Conservation (phyloP, 108 stramenopile genomes). For the Cylindrotheca closterium region DNA sequence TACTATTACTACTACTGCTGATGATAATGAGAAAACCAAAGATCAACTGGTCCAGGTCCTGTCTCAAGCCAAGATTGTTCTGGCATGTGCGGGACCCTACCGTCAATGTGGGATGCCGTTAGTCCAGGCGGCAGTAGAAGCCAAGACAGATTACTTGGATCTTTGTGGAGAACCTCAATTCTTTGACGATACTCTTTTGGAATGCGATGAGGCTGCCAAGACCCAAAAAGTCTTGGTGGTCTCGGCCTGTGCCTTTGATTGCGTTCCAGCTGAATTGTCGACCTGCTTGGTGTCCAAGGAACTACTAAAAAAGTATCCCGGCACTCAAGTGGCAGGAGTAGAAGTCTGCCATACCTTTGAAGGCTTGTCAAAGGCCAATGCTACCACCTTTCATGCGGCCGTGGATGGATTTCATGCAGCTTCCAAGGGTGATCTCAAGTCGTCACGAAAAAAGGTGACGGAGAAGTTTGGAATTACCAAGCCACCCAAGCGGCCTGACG, state of each 20-base stretch:
- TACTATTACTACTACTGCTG: not conserved
- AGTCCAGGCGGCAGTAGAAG: conserved; percentile 27
- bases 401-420: conserved; percentile 44
- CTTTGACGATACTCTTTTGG: conserved; percentile 31
- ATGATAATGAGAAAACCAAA: not conserved
- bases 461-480: not conserved
- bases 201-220: conserved; percentile 29
- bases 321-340: conserved; percentile 15
- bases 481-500: conserved; percentile 13
- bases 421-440: conserved; percentile 26
- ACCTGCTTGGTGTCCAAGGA: conserved; percentile 22
- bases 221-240: conserved; percentile 19
- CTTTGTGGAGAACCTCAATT: conserved; percentile 45
- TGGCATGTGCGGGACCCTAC: conserved; percentile 47
- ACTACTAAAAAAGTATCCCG: not conserved
- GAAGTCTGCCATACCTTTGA: conserved; percentile 37
- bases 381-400: conserved; percentile 40
- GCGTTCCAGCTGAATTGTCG: conserved; percentile 44
- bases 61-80: conserved; percentile 17
- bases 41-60: not conserved
- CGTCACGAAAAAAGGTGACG: not conserved
- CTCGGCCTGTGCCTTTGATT: conserved; percentile 39
- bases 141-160: conserved; percentile 37
- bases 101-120: conserved; percentile 24
- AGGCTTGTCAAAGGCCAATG: conserved; percentile 25